Evolutionary conservation across 2,329 filamentous ascomycete genomes (phyloP).

Genomic region (Iodosphaeria phyllophila): DNA sequence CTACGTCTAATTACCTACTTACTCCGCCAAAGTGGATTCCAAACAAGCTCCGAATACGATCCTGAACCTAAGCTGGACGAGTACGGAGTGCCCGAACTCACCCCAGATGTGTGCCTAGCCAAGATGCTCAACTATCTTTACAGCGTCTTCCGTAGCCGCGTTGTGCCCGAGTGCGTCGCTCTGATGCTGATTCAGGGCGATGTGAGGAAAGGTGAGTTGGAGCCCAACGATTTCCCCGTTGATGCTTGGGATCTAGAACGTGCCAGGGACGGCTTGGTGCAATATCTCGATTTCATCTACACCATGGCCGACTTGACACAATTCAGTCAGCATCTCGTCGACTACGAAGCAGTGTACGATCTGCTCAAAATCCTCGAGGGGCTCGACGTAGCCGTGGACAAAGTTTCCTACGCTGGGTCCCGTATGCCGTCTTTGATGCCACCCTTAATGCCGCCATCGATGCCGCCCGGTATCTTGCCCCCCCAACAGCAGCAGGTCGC

Average conservation of each 20-base stretch:
- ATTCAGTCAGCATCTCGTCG: slow-evolving; percentile 67
- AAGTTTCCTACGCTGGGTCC: slow-evolving; percentile 46
- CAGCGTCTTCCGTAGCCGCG: slow-evolving; percentile 76
- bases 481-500: slow-evolving; percentile 11
- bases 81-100: no score
- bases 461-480: slow-evolving; percentile 11
- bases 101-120: slow-evolving; percentile 28
- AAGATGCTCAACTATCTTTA: slow-evolving; percentile 75
- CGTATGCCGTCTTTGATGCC: slow-evolving; percentile 8
- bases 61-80: no score
- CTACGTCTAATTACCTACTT: slow-evolving; percentile 82
- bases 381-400: slow-evolving; percentile 72
- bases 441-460: slow-evolving; percentile 8
- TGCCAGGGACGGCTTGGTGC: slow-evolving; percentile 83
- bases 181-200: slow-evolving; percentile 85
- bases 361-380: slow-evolving; percentile 74
- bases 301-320: slow-evolving; percentile 73
- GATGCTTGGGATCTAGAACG: slow-evolving; percentile 97
- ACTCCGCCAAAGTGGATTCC: slow-evolving; percentile 45
- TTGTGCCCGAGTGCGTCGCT: slow-evolving; percentile 88
- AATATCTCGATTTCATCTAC: slow-evolving; percentile 86
- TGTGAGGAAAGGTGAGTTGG: slow-evolving; percentile 56
- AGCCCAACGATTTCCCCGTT: slow-evolving; percentile 77
- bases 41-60: slow-evolving; percentile 18
- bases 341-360: slow-evolving; percentile 85